Percentiles rank a stretch among this genome's conserved stretches.
Evolutionary conservation across 768 basidiomycete species (phyloP).

Genomic region (Mycena polygramma): DNA sequence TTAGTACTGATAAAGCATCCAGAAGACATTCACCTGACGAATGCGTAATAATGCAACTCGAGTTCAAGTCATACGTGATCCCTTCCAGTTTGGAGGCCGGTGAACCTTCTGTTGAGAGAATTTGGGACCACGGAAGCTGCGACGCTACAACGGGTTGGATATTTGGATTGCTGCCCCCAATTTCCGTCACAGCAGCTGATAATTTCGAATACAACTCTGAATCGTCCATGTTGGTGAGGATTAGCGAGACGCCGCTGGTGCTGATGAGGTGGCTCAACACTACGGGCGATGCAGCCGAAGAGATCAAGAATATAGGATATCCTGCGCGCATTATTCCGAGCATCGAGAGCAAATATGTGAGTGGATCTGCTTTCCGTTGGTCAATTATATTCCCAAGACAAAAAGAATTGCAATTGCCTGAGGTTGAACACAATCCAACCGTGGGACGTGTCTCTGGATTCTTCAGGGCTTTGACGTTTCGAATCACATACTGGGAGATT

Average conservation of each 20-base stretch:
- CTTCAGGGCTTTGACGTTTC: slow-evolving; percentile 1
- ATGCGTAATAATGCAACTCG: slow-evolving; percentile 5
- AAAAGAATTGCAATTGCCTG: neutral
- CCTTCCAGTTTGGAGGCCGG: neutral
- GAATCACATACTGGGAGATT: neutral
- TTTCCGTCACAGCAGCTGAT: neutral
- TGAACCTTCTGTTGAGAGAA: neutral
- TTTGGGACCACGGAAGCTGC: slow-evolving; percentile 4
- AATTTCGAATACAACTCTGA: neutral
- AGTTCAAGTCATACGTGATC: neutral
- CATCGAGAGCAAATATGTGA: slow-evolving; percentile 7
- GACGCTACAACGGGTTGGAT: neutral
- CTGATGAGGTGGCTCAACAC: slow-evolving; percentile 9
- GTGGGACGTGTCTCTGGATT: neutral
- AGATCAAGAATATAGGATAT: slow-evolving; percentile 14
- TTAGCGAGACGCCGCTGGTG: neutral
- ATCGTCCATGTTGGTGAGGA: neutral
- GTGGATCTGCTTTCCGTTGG: neutral
- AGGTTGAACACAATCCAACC: slow-evolving; percentile 18
- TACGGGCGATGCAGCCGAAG: slow-evolving; percentile 1
- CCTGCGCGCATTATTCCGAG: slow-evolving; percentile 23
- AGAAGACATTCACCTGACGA: neutral
- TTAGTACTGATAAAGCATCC: neutral
- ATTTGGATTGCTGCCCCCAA: neutral
- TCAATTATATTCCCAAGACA: neutral